Evolutionary conservation across 2,329 filamentous ascomycete species (phyloP).

Genomic region (Coniosporium tulheliwenetii): DNA sequence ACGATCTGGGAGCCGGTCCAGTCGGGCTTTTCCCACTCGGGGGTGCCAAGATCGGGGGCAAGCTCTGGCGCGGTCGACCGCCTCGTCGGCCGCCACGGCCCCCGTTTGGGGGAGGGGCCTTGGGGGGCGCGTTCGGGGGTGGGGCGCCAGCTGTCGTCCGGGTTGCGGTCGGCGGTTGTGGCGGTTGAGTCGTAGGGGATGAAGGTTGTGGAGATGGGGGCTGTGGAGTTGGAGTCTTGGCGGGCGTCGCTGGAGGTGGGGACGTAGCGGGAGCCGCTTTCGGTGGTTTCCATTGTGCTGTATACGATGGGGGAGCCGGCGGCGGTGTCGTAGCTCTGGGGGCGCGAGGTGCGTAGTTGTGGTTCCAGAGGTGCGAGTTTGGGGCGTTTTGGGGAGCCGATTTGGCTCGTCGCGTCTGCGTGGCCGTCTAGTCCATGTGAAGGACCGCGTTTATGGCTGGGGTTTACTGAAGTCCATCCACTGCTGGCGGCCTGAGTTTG

Average conservation of each 20-base stretch:
- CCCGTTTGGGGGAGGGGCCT: conserved; percentile 2
- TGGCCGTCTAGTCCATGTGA: conserved; percentile 18
- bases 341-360: conserved; percentile 4
- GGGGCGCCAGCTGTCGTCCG: conserved; percentile 16
- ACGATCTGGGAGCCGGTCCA: conserved; percentile 20
- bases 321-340: conserved; percentile 10
- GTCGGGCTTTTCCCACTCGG: conserved; percentile 25
- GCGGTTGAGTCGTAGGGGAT: conserved; percentile 11
- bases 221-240: conserved; percentile 1
- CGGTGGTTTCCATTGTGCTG: conserved; percentile 11
- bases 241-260: conserved; percentile 1
- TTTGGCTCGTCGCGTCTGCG: conserved; percentile 8
- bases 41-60: conserved; percentile 16
- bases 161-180: conserved; percentile 9
- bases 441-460: conserved; percentile 21
- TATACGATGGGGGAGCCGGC: conserved; percentile 3
- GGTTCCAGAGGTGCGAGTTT: conserved; percentile 24
- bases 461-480: conserved; percentile 29
- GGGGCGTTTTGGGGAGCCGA: conserved; percentile 28
- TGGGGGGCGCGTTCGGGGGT: conserved; percentile 8
- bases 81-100: conserved; percentile 23
- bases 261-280: conserved; percentile 7
- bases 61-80: conserved; percentile 21
- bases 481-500: conserved; percentile 6
- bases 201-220: conserved; percentile 7